These are phyloP conservation scores for Magnaporthiopsis incrustans DNA, from an alignment of 2,329 filamentous ascomycete species.

Conservation along the genomic window DNA sequence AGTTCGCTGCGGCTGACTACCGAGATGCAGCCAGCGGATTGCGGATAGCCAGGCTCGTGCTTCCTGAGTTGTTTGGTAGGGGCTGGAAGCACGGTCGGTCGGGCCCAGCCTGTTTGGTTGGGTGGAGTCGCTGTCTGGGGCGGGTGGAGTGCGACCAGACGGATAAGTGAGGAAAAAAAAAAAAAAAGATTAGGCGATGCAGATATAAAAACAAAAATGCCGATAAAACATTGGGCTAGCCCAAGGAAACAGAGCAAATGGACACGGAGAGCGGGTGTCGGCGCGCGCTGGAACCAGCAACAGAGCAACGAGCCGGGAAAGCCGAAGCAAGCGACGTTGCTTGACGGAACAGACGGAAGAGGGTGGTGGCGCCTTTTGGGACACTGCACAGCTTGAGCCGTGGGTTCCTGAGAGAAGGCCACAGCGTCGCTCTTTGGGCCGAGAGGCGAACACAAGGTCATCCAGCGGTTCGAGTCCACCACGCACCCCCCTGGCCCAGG, in stretches of 20 bases:
- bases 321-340: not conserved
- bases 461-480: not conserved
- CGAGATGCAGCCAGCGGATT: not conserved
- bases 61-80: not conserved
- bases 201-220: not conserved
- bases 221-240: not conserved
- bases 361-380: too few relatives aligned
- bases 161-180: not conserved
- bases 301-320: not conserved
- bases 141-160: not conserved
- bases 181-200: not conserved
- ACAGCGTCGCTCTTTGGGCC: too few relatives aligned
- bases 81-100: not conserved
- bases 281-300: too few relatives aligned
- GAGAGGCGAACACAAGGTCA: not conserved
- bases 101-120: not conserved
- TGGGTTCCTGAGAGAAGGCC: too few relatives aligned
- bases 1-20: not conserved
- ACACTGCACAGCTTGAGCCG: not conserved
- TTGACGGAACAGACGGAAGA: not conserved
- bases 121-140: not conserved
- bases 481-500: not conserved
- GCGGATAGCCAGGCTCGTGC: not conserved
- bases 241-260: not conserved
- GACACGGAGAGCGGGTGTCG: too few relatives aligned